Percentiles rank a stretch among this genome's conserved stretches.
Conservation (phyloP, 495 filamentous ascomycete species). For the Cryomyces minteri region DNA sequence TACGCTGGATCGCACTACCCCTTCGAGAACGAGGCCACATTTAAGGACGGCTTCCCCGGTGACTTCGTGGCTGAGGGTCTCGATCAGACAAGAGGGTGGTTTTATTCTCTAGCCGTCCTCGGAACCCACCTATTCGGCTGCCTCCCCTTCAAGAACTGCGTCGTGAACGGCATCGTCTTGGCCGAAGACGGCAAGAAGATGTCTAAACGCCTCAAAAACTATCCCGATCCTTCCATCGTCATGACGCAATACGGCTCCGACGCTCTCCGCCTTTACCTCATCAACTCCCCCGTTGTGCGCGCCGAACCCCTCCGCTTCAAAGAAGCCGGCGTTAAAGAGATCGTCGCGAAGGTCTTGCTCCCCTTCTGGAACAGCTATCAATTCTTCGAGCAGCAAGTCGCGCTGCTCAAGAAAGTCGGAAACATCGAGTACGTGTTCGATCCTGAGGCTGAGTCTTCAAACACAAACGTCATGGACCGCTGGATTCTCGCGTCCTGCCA, state of each 20-base stretch:
- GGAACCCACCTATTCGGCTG: conserved; percentile 81
- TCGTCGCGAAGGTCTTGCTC: conserved; percentile 82
- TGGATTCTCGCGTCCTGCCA: conserved; percentile 94
- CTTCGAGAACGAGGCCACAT: conserved; percentile 57
- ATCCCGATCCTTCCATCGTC: conserved; percentile 72
- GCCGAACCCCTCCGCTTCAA: conserved; percentile 86
- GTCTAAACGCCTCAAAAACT: conserved; percentile 96
- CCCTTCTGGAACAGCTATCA: conserved; percentile 97
- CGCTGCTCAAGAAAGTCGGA: conserved; percentile 76
- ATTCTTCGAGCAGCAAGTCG: conserved; percentile 94
- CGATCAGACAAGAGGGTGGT: conserved; percentile 93
- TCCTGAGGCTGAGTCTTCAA: conserved; percentile 49
- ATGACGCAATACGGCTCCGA: conserved; percentile 87
- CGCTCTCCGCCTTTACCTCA: conserved; percentile 83
- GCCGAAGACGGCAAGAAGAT: conserved; percentile 98
- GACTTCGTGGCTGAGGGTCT: conserved; percentile 97
- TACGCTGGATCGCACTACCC: conserved; percentile 89
- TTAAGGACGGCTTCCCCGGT: conserved; percentile 70
- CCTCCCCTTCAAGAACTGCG: conserved; percentile 88
- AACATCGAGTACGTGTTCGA: conserved; percentile 65
- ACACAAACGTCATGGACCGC: conserved; percentile 88
- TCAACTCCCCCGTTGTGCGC: conserved; percentile 92
- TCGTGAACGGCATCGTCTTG: conserved; percentile 92
- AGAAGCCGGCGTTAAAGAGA: conserved; percentile 85
- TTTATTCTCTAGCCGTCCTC: conserved; percentile 82